These are phyloP conservation scores for Epichloe brachyelytri DNA, from an alignment of 2,329 filamentous ascomycete genomes.

Conservation along the genomic window DNA sequence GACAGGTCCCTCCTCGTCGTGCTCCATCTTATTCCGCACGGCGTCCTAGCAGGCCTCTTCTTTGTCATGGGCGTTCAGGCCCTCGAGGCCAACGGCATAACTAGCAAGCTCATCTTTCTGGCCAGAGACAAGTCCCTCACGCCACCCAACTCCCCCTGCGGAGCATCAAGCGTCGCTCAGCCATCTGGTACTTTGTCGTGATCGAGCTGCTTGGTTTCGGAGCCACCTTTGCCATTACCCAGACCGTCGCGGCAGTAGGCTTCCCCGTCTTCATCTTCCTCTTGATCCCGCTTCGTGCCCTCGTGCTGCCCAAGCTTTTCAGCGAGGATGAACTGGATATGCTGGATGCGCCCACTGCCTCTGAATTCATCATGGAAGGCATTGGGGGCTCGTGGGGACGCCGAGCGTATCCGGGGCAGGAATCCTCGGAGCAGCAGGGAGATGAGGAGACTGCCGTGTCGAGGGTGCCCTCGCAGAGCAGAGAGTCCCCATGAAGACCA, in stretches of 20 bases:
- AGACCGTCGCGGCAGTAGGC: conserved; percentile 71
- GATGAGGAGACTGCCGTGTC: background rate
- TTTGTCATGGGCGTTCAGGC: conserved; percentile 78
- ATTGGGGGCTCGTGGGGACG: conserved; percentile 50
- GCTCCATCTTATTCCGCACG: conserved; percentile 65
- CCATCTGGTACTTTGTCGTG: conserved; percentile 60
- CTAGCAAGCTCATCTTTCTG: conserved; percentile 59
- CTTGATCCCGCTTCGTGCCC: conserved; percentile 52
- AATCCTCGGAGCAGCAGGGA: conserved; percentile 1
- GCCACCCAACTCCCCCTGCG: conserved; percentile 43
- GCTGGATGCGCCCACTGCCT: conserved; percentile 64
- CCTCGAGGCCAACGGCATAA: conserved; percentile 65
- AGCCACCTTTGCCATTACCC: conserved; percentile 70
- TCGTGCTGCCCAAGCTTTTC: conserved; percentile 51
- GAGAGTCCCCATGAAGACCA: conserved; percentile 1
- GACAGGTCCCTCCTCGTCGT: conserved; percentile 59
- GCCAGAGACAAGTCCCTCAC: conserved; percentile 52
- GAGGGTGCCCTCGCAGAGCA: conserved; percentile 7
- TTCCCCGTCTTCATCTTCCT: conserved; percentile 64
- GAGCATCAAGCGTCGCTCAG: conserved; percentile 43
- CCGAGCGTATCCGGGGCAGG: conserved; percentile 8
- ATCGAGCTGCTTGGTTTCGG: conserved; percentile 59
- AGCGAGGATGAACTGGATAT: conserved; percentile 43
- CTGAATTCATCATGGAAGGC: conserved; percentile 63
- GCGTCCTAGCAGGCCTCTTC: conserved; percentile 68